Evolutionary conservation across 2,329 filamentous ascomycete species (phyloP), one percentile per base, ranked within the genome.

Genomic region (Taxawa tesnikishii): DNA sequence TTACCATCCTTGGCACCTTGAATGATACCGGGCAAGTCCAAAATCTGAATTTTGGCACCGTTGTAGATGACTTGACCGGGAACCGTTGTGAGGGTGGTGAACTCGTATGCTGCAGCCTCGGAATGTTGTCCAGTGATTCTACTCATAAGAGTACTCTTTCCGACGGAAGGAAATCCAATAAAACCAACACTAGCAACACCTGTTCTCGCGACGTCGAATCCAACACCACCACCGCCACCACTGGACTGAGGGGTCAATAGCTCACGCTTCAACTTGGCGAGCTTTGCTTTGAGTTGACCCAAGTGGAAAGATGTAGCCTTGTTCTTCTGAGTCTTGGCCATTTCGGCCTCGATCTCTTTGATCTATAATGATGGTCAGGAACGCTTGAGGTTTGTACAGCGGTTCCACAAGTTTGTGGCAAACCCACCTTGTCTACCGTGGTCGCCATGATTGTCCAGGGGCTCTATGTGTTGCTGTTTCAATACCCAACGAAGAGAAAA

Each of bases 71-170:
- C 85, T 64, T 96, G 90, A 33, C 90, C 90, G 26, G 90, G 90
- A 29, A 98, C 90, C 28, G 88, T 94, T 21, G 90, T 98, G 56
- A 98, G 70, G 33, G 90, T 98, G 43, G 90, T 98, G 66, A 98
- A 98, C 57, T 98, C 90, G 62, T 98, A 98, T 32, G 88, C 90
- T 12, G 90, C 90, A 34, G 77, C 88, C 68, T 98, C 90, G 2
- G 88, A 96, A 56, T 98, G 88, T 61, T 94, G 88, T 32, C 90
- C 90, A 26, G 90, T 98, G 54, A 98, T 63, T 51, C 68, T 76
- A 55, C 79, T 94, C 87, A 98, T 94, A 49, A 98, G 68, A 31
- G 90, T 98, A 71, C 84, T 94, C 65, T 98, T 98, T 40, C 90
- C 90, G 41, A 98, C 90, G 1, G 90, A 98, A 2, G 90, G 90